Percentiles rank a stretch among this genome's conserved stretches.
These are phyloP conservation scores for Anethum foeniculum DNA, from an alignment of 140 eudicot species.

Conservation along the genomic window DNA sequence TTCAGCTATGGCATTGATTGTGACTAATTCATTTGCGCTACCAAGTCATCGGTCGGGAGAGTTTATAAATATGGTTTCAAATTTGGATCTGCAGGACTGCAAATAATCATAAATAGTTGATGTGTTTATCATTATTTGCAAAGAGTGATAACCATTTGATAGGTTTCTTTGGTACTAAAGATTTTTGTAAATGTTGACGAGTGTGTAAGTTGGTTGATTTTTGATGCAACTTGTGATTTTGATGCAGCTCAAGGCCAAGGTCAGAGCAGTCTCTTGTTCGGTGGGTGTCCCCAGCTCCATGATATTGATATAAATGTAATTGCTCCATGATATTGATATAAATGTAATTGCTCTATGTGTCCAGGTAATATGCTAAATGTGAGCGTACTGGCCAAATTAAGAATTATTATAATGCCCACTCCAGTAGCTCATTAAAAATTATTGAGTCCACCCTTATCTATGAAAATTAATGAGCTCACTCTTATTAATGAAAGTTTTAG, in stretches of 20 bases:
- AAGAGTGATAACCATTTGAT: conserved; percentile 45
- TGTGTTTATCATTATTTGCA: neutral
- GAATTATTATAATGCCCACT: too few species aligned
- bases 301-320: too few species aligned
- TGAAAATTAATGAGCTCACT: too few species aligned
- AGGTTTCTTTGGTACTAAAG: conserved; percentile 35
- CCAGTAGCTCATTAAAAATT: too few species aligned
- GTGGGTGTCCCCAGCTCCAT: conserved; percentile 98
- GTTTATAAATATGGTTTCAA: too few species aligned
- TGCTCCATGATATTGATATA: too few species aligned
- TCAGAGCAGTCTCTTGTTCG: conserved; percentile 88
- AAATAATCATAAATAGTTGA: neutral
- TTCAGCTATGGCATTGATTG: too few species aligned
- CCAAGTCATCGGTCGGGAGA: too few species aligned
- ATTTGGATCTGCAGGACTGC: neutral
- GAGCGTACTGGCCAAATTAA: too few species aligned
- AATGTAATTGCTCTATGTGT: conserved; percentile 91
- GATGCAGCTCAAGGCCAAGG: conserved; percentile 64
- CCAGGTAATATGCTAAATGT: conserved; percentile 53
- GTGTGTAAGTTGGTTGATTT: neutral
- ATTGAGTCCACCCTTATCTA: too few species aligned
- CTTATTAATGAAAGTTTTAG: too few species aligned
- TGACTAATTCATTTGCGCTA: too few species aligned
- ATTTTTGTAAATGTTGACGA: neutral
- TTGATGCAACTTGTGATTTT: neutral